Evolutionary conservation across 116 monocot species (phyloP).

Genomic region (Trichopus zeylanicus): DNA sequence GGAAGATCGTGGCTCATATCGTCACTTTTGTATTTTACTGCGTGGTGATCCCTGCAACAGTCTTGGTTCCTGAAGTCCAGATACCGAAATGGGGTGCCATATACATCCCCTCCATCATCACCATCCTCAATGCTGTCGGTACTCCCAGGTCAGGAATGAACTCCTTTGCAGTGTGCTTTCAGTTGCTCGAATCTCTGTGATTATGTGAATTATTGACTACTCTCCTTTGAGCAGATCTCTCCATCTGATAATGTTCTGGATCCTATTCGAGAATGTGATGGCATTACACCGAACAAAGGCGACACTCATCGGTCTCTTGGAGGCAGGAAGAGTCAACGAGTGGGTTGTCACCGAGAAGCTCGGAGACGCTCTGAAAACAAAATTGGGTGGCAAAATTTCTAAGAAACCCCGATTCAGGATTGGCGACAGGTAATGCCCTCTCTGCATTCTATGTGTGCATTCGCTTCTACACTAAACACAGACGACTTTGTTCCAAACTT

Average conservation of each 20-base stretch:
- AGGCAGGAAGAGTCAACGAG: slow-evolving; percentile 66
- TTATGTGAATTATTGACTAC: background rate
- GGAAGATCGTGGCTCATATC: slow-evolving; percentile 85
- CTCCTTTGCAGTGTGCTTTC: too few species aligned
- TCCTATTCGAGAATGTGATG: slow-evolving; percentile 86
- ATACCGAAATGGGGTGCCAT: slow-evolving; percentile 89
- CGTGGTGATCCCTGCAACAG: slow-evolving; percentile 75
- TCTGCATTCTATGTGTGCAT: background rate
- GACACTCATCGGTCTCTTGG: slow-evolving; percentile 56
- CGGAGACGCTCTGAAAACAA: slow-evolving; percentile 51
- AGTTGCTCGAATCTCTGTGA: too few species aligned
- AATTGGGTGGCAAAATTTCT: slow-evolving; percentile 16
- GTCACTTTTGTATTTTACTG: slow-evolving; percentile 95
- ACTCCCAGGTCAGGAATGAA: slow-evolving; percentile 56
- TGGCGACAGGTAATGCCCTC: slow-evolving; percentile 62
- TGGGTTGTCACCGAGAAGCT: slow-evolving; percentile 84
- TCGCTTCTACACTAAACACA: background rate
- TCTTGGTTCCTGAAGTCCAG: slow-evolving; percentile 78
- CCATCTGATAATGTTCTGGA: slow-evolving; percentile 70
- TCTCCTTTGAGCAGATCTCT: slow-evolving; percentile 31
- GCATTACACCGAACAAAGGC: slow-evolving; percentile 75
- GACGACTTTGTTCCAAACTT: background rate
- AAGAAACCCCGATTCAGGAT: slow-evolving; percentile 41
- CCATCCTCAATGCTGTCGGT: slow-evolving; percentile 81
- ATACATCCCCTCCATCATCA: slow-evolving; percentile 84